Conservation (phyloP, 2,329 filamentous ascomycete genomes). For the Pochonia chlamydosporia region DNA sequence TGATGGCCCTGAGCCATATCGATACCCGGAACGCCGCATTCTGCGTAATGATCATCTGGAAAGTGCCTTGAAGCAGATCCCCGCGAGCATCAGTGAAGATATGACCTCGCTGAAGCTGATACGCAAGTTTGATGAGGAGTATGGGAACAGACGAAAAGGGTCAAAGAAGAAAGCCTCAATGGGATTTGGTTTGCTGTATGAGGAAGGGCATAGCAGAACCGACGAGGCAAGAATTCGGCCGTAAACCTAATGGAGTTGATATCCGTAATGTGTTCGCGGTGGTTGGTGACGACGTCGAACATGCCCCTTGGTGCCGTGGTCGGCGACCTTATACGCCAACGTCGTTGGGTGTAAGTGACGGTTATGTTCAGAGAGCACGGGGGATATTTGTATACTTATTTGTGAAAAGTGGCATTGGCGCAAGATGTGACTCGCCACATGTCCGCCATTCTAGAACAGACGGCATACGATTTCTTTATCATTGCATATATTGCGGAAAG, state of each 20-base stretch:
- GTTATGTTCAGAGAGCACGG: slow-evolving; percentile 3
- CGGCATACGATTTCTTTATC: not conserved
- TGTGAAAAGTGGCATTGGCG: not conserved
- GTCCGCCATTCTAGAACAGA: too few species aligned
- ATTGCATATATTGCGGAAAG: not conserved
- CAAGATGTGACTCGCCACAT: not conserved
- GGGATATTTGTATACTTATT: not conserved
- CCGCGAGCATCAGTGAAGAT: slow-evolving; percentile 87
- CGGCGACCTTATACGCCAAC: too few species aligned
- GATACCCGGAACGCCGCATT: slow-evolving; percentile 53
- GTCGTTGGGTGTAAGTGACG: too few species aligned
- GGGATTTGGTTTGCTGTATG: slow-evolving; percentile 50
- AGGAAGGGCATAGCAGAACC: slow-evolving; percentile 27
- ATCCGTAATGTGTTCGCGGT: too few species aligned
- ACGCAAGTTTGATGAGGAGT: slow-evolving; percentile 92
- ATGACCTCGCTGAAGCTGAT: slow-evolving; percentile 84
- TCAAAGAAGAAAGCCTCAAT: slow-evolving; percentile 46
- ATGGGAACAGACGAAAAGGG: slow-evolving; percentile 71
- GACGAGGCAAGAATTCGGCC: slow-evolving; percentile 40
- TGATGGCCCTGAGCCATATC: slow-evolving; percentile 37
- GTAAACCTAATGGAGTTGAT: not conserved
- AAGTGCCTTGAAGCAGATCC: slow-evolving; percentile 79
- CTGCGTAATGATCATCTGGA: slow-evolving; percentile 72
- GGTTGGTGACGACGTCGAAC: too few species aligned
- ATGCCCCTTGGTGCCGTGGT: too few species aligned